Evolutionary conservation across 176 grass and related monocot genomes (phyloP).

Genomic region (Hordeum marinum): DNA sequence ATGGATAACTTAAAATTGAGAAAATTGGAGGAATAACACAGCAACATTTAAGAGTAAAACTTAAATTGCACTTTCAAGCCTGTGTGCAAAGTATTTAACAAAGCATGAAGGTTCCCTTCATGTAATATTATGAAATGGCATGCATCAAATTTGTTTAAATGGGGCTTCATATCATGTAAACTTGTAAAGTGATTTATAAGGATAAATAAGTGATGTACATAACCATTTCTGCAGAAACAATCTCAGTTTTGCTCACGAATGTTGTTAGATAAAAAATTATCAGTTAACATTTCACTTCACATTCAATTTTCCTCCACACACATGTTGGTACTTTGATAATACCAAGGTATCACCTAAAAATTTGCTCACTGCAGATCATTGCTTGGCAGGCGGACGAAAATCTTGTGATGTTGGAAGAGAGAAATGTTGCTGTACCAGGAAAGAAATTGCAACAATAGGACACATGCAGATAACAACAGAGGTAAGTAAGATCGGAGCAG

Average conservation of each 20-base stretch:
- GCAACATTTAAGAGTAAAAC: conserved; percentile 4
- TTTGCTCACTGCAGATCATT: background rate
- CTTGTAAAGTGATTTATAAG: background rate
- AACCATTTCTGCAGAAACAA: background rate
- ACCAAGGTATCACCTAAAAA: background rate
- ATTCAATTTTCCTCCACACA: background rate
- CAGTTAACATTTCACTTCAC: background rate
- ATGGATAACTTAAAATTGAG: background rate
- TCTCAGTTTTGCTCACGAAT: background rate
- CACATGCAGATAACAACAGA: background rate
- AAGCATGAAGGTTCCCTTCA: background rate
- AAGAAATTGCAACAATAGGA: background rate
- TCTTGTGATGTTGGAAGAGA: background rate
- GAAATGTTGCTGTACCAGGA: background rate
- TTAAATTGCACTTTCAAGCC: background rate
- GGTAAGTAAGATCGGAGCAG: background rate
- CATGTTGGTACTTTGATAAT: background rate
- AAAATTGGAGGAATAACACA: background rate
- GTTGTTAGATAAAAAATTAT: background rate
- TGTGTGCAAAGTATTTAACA: background rate
- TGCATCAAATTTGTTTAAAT: background rate
- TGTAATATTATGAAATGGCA: conserved; percentile 7
- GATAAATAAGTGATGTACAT: background rate
- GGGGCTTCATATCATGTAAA: background rate
- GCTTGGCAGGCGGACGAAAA: background rate